Evolutionary conservation across 1,284 basidiomycete species (phyloP), one percentile per base, ranked within the genome.

Genomic region (Phylloporus sp.): DNA sequence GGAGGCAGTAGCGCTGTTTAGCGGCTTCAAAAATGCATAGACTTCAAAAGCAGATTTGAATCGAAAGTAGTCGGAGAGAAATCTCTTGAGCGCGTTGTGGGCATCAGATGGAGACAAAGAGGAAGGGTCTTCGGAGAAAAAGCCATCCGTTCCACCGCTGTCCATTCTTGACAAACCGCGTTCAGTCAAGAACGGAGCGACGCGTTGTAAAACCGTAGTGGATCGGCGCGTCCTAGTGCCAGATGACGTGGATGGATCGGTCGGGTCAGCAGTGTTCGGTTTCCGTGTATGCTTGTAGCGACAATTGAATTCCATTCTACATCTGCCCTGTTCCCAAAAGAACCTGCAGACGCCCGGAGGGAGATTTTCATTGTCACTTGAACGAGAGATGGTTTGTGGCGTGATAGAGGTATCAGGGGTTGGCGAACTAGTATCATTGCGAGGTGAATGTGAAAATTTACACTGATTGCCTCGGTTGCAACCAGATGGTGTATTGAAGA

Each of bases 241-340:
- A 44, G 66, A 55, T 56, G 56, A 56, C 51, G 62, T 55, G 49
- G 67, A 17, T 44, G 47, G 42, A 50, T 53, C 54, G 22, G 56
- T 6, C 1, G 56, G 2, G 10, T 22, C n/a, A 2, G 49, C 1
- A 39, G 15, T 12, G 55, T 58, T 63, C 10, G 72, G 64, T 37
- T 70, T 75, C 29, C 66, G 71, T 22, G 67, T 67, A 67, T 89
- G 86, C 34, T 68, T 70, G 69, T 73, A 86, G 20, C 65, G 78
- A 70, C 87, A 89, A 2, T 73, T 70, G 62, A 86, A 88, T 22
- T 79, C 80, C 12, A 74, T 74, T 12, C 69, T 76, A 69, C 88
- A 90, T 42, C 68, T 71, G 4, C 87, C 88, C 1, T 70, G 75
- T 0, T 77, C 71, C 86, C 86, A 90, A 70, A 75, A 89, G 68